Evolutionary conservation across 2,329 filamentous ascomycete species (phyloP).

Genomic region (Beauveria brongniartii): DNA sequence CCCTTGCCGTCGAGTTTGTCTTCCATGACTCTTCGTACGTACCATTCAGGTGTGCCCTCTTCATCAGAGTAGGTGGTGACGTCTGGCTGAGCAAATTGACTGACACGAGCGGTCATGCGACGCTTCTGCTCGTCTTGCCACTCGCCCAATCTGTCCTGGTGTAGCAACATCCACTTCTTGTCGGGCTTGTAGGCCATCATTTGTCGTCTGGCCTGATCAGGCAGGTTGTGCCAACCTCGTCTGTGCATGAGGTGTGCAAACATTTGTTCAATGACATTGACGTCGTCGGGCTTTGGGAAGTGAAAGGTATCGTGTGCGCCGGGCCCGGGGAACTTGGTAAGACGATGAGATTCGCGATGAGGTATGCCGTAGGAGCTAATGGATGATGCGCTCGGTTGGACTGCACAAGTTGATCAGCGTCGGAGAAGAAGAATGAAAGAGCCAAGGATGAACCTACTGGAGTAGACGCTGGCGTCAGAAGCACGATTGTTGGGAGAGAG

Average conservation of each 20-base stretch:
- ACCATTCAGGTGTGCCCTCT: slow-evolving; percentile 96
- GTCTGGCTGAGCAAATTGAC: slow-evolving; percentile 60
- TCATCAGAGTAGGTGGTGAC: slow-evolving; percentile 78
- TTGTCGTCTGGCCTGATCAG: slow-evolving; percentile 86
- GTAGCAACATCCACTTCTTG: slow-evolving; percentile 96
- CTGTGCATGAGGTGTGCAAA: slow-evolving; percentile 95
- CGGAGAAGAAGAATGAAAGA: neutral
- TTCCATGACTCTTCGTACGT: slow-evolving; percentile 93
- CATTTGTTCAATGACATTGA: slow-evolving; percentile 79
- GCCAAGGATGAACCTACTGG: slow-evolving; percentile 37
- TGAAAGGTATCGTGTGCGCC: slow-evolving; percentile 42
- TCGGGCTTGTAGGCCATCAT: slow-evolving; percentile 91
- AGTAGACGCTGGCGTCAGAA: slow-evolving; percentile 49
- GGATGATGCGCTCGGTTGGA: slow-evolving; percentile 47
- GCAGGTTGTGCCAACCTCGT: slow-evolving; percentile 92
- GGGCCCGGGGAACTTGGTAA: slow-evolving; percentile 42
- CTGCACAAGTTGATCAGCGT: slow-evolving; percentile 27
- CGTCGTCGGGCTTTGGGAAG: slow-evolving; percentile 68
- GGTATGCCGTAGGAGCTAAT: slow-evolving; percentile 46
- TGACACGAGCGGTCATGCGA: slow-evolving; percentile 63
- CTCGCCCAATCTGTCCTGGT: slow-evolving; percentile 90
- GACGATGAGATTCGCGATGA: slow-evolving; percentile 47
- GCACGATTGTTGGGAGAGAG: slow-evolving; percentile 50
- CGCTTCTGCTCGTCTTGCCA: slow-evolving; percentile 92
- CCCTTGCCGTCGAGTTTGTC: slow-evolving; percentile 89